Percentiles rank a stretch among this genome's conserved stretches.
Evolutionary conservation across 495 filamentous ascomycete species (phyloP).

Genomic region (Aspergillus mulundensis): DNA sequence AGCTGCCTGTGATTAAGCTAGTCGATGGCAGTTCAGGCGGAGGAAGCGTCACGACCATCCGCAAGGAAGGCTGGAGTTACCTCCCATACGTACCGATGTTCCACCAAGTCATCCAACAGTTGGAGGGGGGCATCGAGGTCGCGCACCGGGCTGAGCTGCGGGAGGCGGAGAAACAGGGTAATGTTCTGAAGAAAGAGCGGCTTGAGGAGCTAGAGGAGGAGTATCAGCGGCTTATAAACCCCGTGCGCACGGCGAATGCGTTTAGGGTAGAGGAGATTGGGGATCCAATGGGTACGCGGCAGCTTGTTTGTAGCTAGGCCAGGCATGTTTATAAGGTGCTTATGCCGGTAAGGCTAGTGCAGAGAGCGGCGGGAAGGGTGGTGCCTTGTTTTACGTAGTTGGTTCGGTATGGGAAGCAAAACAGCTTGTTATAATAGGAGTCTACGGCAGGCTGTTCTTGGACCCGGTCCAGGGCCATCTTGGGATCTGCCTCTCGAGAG

Average conservation of each 20-base stretch:
- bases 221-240: constrained; percentile 59
- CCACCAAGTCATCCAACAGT: constrained; percentile 46
- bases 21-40: constrained; percentile 61
- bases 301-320: constrained; percentile 50
- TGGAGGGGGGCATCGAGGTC: constrained; percentile 61
- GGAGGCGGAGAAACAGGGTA: constrained; percentile 48
- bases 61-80: constrained; percentile 52
- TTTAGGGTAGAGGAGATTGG: constrained; percentile 64
- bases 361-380: constrained; percentile 49
- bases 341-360: constrained; percentile 44
- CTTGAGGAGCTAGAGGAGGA: constrained; percentile 55
- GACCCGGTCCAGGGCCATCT: too few species aligned
- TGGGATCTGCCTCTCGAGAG: too few species aligned
- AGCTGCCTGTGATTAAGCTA: constrained; percentile 57
- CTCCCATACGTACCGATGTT: constrained; percentile 51
- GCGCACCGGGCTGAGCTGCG: constrained; percentile 55
- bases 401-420: too few species aligned
- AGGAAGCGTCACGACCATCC: constrained; percentile 57
- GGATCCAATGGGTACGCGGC: constrained; percentile 55
- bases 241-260: constrained; percentile 58
- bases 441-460: too few species aligned
- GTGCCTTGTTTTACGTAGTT: constrained; percentile 48
- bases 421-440: too few species aligned
- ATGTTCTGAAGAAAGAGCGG: constrained; percentile 41
- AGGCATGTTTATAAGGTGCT: constrained; percentile 50